Conservation (phyloP, 2,329 filamentous ascomycete species). For the Cadophora sp. region DNA sequence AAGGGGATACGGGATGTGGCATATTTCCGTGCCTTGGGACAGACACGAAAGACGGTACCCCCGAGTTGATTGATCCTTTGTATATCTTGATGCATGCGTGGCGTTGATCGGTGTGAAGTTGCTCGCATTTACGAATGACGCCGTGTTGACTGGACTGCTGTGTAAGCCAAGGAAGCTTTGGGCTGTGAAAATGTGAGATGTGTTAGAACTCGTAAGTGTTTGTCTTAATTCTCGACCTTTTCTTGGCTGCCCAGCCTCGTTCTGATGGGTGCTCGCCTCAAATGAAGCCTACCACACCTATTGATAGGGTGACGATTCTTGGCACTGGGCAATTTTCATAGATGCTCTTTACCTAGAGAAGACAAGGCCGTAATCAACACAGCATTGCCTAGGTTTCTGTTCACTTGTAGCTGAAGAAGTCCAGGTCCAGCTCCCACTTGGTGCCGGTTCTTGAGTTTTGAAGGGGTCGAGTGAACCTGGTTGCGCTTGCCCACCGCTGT, state of each 20-base stretch:
- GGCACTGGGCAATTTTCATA: not conserved
- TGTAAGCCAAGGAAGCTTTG: not conserved
- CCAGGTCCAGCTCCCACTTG: not conserved
- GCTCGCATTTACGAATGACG: not conserved
- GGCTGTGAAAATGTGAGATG: not conserved
- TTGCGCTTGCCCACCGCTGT: not conserved
- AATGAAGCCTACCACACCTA: not conserved
- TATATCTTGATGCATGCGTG: not conserved
- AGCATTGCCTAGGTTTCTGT: not conserved
- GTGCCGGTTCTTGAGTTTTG: no score
- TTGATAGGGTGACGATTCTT: not conserved
- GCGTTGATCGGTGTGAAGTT: slow-evolving; percentile 6
- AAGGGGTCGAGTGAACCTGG: not conserved
- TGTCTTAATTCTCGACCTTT: not conserved
- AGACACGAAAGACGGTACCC: no score
- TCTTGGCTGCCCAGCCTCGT: slow-evolving; percentile 4
- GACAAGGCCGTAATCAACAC: not conserved
- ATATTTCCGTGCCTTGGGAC: not conserved
- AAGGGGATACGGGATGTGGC: not conserved
- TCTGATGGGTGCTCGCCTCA: not conserved
- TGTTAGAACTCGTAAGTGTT: not conserved
- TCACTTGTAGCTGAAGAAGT: not conserved
- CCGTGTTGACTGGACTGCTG: not conserved
- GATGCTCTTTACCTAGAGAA: not conserved
- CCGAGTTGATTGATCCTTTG: no score